Conservation (phyloP, 176 grass and related monocot genomes). For the Carex scoparia region DNA sequence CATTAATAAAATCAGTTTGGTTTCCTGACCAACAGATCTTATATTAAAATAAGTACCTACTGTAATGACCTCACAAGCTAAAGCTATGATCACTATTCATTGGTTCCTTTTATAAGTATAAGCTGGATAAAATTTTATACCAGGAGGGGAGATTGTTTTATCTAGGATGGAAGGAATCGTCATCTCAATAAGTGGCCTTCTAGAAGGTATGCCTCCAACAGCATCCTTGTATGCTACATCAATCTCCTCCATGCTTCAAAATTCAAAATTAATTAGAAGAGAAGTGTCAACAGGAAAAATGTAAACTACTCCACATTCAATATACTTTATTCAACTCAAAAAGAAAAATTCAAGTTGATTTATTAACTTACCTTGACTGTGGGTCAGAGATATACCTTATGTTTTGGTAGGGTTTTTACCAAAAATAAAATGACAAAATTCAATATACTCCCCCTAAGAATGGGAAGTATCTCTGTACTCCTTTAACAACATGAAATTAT, state of each 20-base stretch:
- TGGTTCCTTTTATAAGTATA: not conserved
- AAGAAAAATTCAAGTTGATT: not conserved
- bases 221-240: slow-evolving; percentile 80
- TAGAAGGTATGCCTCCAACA: slow-evolving; percentile 59
- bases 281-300: not conserved
- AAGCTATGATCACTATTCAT: not conserved
- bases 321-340: not conserved
- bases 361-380: not conserved
- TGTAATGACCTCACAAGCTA: not conserved
- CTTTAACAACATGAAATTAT: not conserved
- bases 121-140: slow-evolving; percentile 28
- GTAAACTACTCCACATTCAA: not conserved
- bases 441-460: not conserved
- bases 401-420: not conserved
- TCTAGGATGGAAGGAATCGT: slow-evolving; percentile 96
- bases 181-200: slow-evolving; percentile 96
- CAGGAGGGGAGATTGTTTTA: slow-evolving; percentile 88
- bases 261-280: slow-evolving; percentile 12
- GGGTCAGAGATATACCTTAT: not conserved
- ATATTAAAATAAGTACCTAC: not conserved
- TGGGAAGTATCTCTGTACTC: not conserved
- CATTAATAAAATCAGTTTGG: slow-evolving; percentile 14
- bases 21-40: not conserved
- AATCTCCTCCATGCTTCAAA: slow-evolving; percentile 85
- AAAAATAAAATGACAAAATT: not conserved